These are phyloP conservation scores for Phyllosticta paracitricarpa DNA, from an alignment of 2,329 filamentous ascomycete species.

Conservation along the genomic window DNA sequence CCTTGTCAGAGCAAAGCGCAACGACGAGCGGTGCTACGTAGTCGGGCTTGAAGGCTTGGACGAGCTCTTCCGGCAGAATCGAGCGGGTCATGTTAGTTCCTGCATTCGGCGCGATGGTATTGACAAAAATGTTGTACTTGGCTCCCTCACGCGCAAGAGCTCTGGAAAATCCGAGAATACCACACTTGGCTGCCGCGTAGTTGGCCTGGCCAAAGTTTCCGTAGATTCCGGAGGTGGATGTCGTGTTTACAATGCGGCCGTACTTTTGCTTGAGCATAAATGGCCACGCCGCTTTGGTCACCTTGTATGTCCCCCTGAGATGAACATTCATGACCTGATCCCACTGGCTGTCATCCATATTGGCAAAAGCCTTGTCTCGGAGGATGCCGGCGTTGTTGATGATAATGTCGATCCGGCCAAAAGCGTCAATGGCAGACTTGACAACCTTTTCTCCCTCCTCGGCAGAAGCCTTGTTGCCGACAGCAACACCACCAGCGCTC, in stretches of 20 bases:
- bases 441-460: constrained; percentile 87
- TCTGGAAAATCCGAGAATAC: constrained; percentile 90
- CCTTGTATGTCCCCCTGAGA: constrained; percentile 88
- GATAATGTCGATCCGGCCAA: constrained; percentile 86
- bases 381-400: constrained; percentile 98
- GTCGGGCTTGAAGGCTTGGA: constrained; percentile 98
- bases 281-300: constrained; percentile 95
- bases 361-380: constrained; percentile 92
- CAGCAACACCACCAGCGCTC: constrained; percentile 78
- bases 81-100: constrained; percentile 91
- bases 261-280: constrained; percentile 99
- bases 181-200: constrained; percentile 63
- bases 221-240: constrained; percentile 94
- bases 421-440: constrained; percentile 86
- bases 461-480: constrained; percentile 85
- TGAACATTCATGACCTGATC: constrained; percentile 88
- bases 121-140: constrained; percentile 97
- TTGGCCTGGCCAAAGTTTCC: constrained; percentile 99
- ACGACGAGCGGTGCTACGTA: constrained; percentile 92
- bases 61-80: constrained; percentile 92
- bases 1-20: constrained; percentile 76
- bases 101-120: constrained; percentile 96
- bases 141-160: constrained; percentile 84
- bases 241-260: constrained; percentile 91
- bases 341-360: constrained; percentile 95